Evolutionary conservation across 768 basidiomycete genomes (phyloP), one percentile per base, ranked within the genome.

Genomic region (Trichaptum fuscoviolaceum): DNA sequence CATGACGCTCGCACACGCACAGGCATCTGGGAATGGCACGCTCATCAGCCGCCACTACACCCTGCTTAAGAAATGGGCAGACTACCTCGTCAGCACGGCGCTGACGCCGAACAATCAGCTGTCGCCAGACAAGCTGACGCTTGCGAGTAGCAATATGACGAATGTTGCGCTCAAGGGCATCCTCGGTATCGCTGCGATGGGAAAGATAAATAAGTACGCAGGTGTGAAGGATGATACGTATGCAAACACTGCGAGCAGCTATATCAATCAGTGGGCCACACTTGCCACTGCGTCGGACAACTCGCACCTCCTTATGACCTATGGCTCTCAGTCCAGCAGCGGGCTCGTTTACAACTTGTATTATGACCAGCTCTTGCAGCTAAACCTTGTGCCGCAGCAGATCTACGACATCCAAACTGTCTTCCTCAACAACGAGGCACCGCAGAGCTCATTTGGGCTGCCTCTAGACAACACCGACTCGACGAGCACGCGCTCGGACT

Each of bases 41-140:
- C 66, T 75, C 26, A 66, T 77, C 58, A 66, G 35, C 34, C 61
- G 64, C 1, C 64, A 85, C 82, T 79, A 77, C 67, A 64, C 70
- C 24, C 79, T 89, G 27, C 80, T 89, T 34, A 80, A 84, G 69
- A 86, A 87, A 74, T 90, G 87, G 87, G 85, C 87, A 0, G 80
- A 84, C 63, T 89, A 84, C 76, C 78, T 90, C 63, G 80, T 89
- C 69, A 72, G 70, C 0, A 81, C 85, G 62, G 75, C 81, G 2
- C 77, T 85, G 59, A 77, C 80, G 27, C 81, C 82, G 0, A 78
- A 73, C 1, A 74, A 78, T 64, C 81, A 81, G 68, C 71, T 75
- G 61, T 73, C 71, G 67, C 77, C 73, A 42, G 79, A 80, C 64
- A 79, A 81, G 71, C 81, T 81, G 67, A 71, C 70, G n/a, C 71